A percentile compares a stretch with the other conserved stretches of the same genome.
phyloP scores from a whole-genome alignment of 2,329 filamentous ascomycete species.

The Passalora sequoiae region DNA sequence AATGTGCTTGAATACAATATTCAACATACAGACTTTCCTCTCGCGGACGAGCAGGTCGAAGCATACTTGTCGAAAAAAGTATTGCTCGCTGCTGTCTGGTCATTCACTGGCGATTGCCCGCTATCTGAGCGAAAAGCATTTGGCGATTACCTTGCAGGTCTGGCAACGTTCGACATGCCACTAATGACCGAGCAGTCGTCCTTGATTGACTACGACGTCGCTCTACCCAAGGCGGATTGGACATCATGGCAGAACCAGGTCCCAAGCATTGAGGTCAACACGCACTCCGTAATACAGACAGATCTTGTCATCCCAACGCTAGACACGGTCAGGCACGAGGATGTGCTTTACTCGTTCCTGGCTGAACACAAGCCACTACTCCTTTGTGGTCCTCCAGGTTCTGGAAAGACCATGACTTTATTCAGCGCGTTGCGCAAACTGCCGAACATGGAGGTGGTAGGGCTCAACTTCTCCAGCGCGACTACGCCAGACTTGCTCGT shows the following conservation, averaged over 20 bases:
- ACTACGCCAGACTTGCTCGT: constrained; percentile 96
- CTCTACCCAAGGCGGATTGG: constrained; percentile 83
- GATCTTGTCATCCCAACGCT: constrained; percentile 97
- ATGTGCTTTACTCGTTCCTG: constrained; percentile 98
- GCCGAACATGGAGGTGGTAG: constrained; percentile 97
- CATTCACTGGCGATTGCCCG: constrained; percentile 90
- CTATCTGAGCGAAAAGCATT: constrained; percentile 81
- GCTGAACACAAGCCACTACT: constrained; percentile 96
- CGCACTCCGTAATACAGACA: constrained; percentile 94
- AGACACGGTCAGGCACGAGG: constrained; percentile 95
- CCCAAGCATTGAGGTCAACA: constrained; percentile 92
- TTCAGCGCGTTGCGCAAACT: constrained; percentile 96
- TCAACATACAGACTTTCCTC: constrained; percentile 87
- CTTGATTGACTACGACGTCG: constrained; percentile 92
- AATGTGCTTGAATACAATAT: constrained; percentile 94
- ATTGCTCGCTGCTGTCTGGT: constrained; percentile 88
- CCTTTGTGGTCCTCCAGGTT: constrained; percentile 94
- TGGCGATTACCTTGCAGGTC: constrained; percentile 73
- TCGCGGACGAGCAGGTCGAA: constrained; percentile 86
- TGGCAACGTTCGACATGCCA: constrained; percentile 82
- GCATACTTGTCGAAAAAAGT: constrained; percentile 90
- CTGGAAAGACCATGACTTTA: constrained; percentile 98
- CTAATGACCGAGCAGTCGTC: constrained; percentile 68
- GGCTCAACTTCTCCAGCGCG: constrained; percentile 97
- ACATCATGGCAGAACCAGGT: constrained; percentile 91